Conservation (phyloP, 208 protist genomes). For the Crithidia fasciculata region DNA sequence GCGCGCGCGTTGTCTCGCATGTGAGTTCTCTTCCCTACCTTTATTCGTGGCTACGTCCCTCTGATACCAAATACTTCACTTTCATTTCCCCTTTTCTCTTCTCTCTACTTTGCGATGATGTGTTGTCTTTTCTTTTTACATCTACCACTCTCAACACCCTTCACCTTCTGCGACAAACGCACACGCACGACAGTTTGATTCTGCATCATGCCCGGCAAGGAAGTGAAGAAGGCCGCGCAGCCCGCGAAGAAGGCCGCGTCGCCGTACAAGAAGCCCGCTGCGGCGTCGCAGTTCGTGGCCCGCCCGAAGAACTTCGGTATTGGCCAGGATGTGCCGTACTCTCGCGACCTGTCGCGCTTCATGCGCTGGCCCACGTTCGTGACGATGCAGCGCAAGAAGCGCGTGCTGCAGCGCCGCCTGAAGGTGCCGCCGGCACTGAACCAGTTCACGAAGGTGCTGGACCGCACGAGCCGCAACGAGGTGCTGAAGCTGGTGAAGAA, state of each 20-base stretch:
- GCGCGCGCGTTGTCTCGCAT: too few relatives aligned
- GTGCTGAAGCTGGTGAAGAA: slow-evolving; percentile 98
- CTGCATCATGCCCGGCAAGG: slow-evolving; percentile 79
- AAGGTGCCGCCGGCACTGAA: slow-evolving; percentile 95
- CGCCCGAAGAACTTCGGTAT: slow-evolving; percentile 93
- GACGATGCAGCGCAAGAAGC: slow-evolving; percentile 98
- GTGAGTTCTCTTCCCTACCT: too few relatives aligned
- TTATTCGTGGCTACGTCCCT: too few relatives aligned
- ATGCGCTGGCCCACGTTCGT: slow-evolving; percentile 99
- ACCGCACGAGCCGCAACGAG: slow-evolving; percentile 95
- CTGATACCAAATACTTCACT: neutral
- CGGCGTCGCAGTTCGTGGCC: slow-evolving; percentile 70
- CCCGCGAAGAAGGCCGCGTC: slow-evolving; percentile 64
- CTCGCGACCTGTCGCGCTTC: slow-evolving; percentile 97
- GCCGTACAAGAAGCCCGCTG: slow-evolving; percentile 80
- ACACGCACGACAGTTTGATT: neutral
- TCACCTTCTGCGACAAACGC: neutral
- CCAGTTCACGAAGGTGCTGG: slow-evolving; percentile 93
- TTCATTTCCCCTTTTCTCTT: neutral
- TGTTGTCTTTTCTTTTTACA: too few relatives aligned
- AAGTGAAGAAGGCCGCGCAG: slow-evolving; percentile 82
- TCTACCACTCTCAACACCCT: neutral
- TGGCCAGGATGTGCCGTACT: slow-evolving; percentile 94
- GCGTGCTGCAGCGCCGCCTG: slow-evolving; percentile 97
- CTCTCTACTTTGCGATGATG: too few relatives aligned